Evolutionary conservation across 352 stramenopile species (phyloP).

Genomic region (Globisporangium uncinulatum): DNA sequence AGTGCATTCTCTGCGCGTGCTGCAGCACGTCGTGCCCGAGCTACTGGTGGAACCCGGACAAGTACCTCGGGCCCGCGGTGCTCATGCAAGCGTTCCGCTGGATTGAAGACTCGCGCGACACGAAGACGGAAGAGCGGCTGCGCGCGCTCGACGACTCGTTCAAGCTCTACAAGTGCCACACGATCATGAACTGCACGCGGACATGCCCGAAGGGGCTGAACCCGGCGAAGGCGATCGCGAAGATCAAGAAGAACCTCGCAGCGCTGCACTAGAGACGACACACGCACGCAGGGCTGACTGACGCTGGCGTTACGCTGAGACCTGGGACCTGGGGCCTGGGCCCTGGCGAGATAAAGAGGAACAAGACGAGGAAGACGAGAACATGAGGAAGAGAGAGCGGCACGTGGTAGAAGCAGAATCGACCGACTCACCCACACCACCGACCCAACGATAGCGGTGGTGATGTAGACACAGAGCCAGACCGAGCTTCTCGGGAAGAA

Average conservation of each 20-base stretch:
- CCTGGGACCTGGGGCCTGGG: too few relatives aligned
- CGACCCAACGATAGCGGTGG: not conserved
- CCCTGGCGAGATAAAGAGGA: not conserved
- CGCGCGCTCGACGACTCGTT: slow-evolving; percentile 97
- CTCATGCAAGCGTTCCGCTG: slow-evolving; percentile 96
- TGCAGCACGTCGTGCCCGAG: slow-evolving; percentile 98
- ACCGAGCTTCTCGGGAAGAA: not conserved
- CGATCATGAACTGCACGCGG: slow-evolving; percentile 99
- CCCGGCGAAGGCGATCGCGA: slow-evolving; percentile 96
- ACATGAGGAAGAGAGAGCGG: not conserved
- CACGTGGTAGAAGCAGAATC: not conserved
- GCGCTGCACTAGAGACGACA: slow-evolving; percentile 51
- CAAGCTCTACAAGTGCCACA: slow-evolving; percentile 99
- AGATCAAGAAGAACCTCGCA: slow-evolving; percentile 97
- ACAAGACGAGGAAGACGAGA: not conserved
- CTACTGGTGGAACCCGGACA: slow-evolving; percentile 99
- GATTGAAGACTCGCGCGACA: slow-evolving; percentile 99
- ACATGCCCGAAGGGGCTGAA: slow-evolving; percentile 99
- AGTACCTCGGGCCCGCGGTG: slow-evolving; percentile 91
- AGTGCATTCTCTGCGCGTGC: slow-evolving; percentile 99
- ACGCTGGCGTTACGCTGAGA: too few relatives aligned
- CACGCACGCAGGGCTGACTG: not conserved
- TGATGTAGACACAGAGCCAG: slow-evolving; percentile 2
- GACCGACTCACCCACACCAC: not conserved
- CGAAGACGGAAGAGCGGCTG: slow-evolving; percentile 94